Evolutionary conservation across 2,329 filamentous ascomycete species (phyloP), one percentile per base, ranked within the genome.

Genomic region (Ophiostoma montium): DNA sequence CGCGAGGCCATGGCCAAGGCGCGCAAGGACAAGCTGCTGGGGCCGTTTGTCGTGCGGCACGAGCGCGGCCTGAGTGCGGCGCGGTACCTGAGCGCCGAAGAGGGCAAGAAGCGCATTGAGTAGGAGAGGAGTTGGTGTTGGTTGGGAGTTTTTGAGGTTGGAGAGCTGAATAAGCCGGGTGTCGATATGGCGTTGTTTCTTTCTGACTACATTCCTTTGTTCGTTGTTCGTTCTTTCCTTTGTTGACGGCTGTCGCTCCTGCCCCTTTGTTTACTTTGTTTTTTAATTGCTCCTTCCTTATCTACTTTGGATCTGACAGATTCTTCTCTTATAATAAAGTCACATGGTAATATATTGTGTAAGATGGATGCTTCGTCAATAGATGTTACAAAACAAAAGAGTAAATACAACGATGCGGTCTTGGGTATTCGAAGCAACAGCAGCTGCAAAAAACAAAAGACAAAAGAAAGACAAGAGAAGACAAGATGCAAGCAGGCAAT

Each of bases 91-190:
- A 92, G 84, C 57, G 78, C 94, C 49, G 92, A 98, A 65, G 92
- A 98, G 67, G 92, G 92, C 48, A 98, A 98, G 76, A 98, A 95
- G 76, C 86, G 92, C 63, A 94, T 94, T 61, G 92, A 98, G 63
- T 89, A 76, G 21, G 9, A 12, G 12, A 5, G 39, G 16, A 15
- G 18, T 19, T 15, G 12, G 23, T 9, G 30, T 15, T 42, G 3
- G 39, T 31, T 21, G 36, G 13, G 0, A 10, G 2, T 7, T 23
- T 6, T 21, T 10, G 16, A 19, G 18, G 12, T 2, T 15, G 11
- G 23, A 8, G 45, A n/a, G 18, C 23, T 27, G 4, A 27, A 8
- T 27, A 27, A 27, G 23, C 23, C n/a, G n/a, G n/a, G n/a, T n/a
- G n/a, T n/a, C n/a, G n/a, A n/a, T n/a, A n/a, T n/a, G n/a, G n/a